Evolutionary conservation across 306 rosid genomes (phyloP).

Genomic region (Amphicarpaea edgeworthii): DNA sequence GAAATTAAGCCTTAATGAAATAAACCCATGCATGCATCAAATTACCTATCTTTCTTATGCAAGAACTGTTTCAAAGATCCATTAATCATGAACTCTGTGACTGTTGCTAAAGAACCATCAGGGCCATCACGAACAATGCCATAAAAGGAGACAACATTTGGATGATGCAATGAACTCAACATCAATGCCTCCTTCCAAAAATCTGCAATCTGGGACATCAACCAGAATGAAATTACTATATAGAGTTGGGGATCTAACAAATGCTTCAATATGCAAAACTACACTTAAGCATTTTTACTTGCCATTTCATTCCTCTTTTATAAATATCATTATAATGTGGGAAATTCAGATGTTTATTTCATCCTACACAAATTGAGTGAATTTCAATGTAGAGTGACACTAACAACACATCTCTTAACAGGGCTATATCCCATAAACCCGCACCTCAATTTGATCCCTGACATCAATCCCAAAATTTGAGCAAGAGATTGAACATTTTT

Average conservation of each 20-base stretch:
- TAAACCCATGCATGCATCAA: not conserved
- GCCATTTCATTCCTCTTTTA: constrained; percentile 2
- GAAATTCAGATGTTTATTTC: constrained; percentile 19
- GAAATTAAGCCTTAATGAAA: too few relatives aligned
- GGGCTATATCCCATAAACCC: not conserved
- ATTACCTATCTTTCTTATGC: constrained; percentile 97
- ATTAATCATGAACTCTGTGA: constrained; percentile 98
- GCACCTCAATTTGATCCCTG: constrained; percentile 14
- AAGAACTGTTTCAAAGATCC: constrained; percentile 98
- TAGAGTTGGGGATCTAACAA: constrained; percentile 12
- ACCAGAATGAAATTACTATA: constrained; percentile 45
- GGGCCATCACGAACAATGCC: constrained; percentile 99
- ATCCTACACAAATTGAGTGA: constrained; percentile 18
- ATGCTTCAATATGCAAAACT: constrained; percentile 21
- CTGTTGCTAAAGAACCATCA: constrained; percentile 96
- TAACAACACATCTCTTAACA: constrained; percentile 31
- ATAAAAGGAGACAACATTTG: constrained; percentile 96
- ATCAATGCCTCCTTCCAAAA: constrained; percentile 99
- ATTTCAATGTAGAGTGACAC: constrained; percentile 18
- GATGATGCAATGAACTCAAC: constrained; percentile 96
- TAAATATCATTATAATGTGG: constrained; percentile 1
- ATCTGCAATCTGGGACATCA: constrained; percentile 77
- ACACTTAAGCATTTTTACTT: constrained; percentile 16
- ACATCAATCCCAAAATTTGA: constrained; percentile 31
- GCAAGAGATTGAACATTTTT: constrained; percentile 18